phyloP scores from a whole-genome alignment of 257 asterid species.

The Parsonsia alboflavescens region DNA sequence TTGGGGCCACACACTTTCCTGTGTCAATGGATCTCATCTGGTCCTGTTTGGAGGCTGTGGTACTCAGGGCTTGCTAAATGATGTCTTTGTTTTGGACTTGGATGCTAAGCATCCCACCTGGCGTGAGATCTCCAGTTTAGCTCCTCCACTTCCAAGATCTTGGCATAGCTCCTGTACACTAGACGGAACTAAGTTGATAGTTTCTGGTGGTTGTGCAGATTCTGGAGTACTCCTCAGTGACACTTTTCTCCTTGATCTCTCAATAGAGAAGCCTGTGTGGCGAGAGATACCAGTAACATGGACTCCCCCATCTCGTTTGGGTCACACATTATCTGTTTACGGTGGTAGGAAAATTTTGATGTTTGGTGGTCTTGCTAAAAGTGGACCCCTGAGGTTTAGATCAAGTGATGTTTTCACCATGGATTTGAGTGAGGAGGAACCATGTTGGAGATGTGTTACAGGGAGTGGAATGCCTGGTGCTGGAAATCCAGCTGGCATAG shows the following conservation, averaged over 20 bases:
- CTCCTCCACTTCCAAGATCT: slow-evolving; percentile 94
- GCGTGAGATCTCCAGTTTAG: slow-evolving; percentile 90
- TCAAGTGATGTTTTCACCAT: slow-evolving; percentile 92
- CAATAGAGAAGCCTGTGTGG: slow-evolving; percentile 80
- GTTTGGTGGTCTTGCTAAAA: slow-evolving; percentile 83
- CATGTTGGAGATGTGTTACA: slow-evolving; percentile 84
- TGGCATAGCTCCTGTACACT: slow-evolving; percentile 99
- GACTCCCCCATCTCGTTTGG: slow-evolving; percentile 93
- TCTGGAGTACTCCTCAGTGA: slow-evolving; percentile 87
- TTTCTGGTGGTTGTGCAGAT: slow-evolving; percentile 93
- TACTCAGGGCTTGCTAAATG: slow-evolving; percentile 85
- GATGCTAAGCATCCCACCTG: slow-evolving; percentile 83
- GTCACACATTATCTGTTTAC: slow-evolving; percentile 75
- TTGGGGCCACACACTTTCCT: slow-evolving; percentile 97
- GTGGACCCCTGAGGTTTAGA: slow-evolving; percentile 84
- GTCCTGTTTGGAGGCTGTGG: slow-evolving; percentile 96
- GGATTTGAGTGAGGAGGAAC: slow-evolving; percentile 88
- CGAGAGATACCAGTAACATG: slow-evolving; percentile 83
- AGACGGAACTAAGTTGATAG: slow-evolving; percentile 87
- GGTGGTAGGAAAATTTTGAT: slow-evolving; percentile 82
- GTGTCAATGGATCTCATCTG: slow-evolving; percentile 81
- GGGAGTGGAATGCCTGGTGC: slow-evolving; percentile 97
- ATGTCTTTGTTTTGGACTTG: slow-evolving; percentile 82
- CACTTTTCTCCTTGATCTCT: slow-evolving; percentile 76
- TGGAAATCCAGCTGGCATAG: slow-evolving; percentile 89